Conservation (phyloP, 352 stramenopile genomes). For the Thalassiosira livingstoniorum region DNA sequence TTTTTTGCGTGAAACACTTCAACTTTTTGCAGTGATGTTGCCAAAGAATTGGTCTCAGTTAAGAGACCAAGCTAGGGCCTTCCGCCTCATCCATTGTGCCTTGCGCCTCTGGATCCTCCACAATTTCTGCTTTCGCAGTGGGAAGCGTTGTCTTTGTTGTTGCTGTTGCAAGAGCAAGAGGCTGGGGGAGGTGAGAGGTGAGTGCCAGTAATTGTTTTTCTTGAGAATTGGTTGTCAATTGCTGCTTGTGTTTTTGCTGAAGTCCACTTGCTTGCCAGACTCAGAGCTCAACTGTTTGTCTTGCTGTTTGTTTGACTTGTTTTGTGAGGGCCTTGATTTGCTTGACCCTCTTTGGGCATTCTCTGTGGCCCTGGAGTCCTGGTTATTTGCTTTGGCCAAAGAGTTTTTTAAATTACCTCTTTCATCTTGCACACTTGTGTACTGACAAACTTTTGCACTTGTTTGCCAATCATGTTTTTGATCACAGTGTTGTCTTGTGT, state of each 20-base stretch:
- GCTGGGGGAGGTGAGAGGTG: neutral
- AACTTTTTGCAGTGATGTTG: neutral
- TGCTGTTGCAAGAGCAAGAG: too few relatives aligned
- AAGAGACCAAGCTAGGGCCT: neutral
- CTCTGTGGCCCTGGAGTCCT: neutral
- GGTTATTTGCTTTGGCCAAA: neutral
- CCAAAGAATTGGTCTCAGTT: too few relatives aligned
- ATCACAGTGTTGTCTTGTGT: neutral
- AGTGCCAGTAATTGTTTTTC: neutral
- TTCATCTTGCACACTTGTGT: neutral
- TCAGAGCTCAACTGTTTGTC: too few relatives aligned
- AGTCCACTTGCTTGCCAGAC: too few relatives aligned
- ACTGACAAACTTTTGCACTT: neutral
- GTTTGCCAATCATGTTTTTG: neutral
- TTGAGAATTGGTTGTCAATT: neutral
- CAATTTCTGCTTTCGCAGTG: neutral
- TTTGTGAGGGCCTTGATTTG: neutral
- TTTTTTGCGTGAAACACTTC: neutral
- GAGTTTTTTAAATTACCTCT: neutral
- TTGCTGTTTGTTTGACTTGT: neutral
- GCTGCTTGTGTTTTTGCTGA: too few relatives aligned
- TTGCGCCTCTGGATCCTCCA: neutral
- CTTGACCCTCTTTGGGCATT: neutral
- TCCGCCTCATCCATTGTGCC: neutral
- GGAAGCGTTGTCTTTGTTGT: neutral